A percentile compares a stretch with the other conserved stretches of the same genome.
Conservation (phyloP, 208 protist species). For the Acanthamoeba royreba region DNA sequence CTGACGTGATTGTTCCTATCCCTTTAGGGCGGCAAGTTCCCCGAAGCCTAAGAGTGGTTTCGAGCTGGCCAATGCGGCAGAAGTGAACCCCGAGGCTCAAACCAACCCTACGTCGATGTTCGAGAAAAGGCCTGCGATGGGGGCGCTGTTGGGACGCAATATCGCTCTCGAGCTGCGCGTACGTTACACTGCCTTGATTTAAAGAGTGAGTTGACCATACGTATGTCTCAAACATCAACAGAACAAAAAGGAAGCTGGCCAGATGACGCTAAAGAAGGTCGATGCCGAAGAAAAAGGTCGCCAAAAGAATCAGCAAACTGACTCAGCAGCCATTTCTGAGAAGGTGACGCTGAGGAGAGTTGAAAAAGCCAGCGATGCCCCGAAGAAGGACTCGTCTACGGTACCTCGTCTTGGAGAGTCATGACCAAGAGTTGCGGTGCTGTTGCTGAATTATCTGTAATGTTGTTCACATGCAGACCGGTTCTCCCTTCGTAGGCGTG, state of each 20-base stretch:
- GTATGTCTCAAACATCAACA: no score
- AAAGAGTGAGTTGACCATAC: not conserved
- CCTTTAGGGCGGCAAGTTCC: no score
- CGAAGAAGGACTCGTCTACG: not conserved
- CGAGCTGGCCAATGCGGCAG: not conserved
- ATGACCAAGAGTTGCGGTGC: not conserved
- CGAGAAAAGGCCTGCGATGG: not conserved
- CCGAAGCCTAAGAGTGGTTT: no score
- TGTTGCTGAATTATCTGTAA: not conserved
- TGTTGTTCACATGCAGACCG: not conserved
- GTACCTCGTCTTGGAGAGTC: not conserved
- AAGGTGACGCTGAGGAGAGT: not conserved
- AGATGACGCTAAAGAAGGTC: not conserved
- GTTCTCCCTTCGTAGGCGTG: not conserved
- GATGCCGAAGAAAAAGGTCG: not conserved
- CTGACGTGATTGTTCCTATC: no score
- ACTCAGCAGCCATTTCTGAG: not conserved
- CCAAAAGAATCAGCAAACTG: not conserved
- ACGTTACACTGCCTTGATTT: not conserved
- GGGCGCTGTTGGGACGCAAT: not conserved
- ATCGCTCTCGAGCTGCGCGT: not conserved
- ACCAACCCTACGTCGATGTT: not conserved
- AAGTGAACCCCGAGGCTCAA: not conserved
- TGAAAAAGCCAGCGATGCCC: not conserved
- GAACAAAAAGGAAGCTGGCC: not conserved